Base-by-base conservation (phyloP, 331 rosid species). In the Arachis monticola region DNA sequence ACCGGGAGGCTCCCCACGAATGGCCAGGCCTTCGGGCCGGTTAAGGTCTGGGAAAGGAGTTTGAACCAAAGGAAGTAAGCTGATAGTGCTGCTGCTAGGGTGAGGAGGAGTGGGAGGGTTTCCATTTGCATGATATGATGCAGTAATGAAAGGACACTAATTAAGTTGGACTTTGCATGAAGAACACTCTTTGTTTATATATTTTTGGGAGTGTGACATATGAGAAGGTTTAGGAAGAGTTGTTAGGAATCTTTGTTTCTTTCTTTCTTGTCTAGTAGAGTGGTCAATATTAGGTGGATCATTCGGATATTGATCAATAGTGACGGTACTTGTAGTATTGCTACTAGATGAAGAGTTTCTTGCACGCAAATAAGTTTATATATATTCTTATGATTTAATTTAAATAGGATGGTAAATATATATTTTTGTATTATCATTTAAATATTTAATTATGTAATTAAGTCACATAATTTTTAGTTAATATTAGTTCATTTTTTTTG, bases 11-110 rank as follows among this genome's bases (percentile, higher is more conserved):
- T 93, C 0, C 98, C 98, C 0, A 89, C 74, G 2, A 93, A 0
- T 0, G 98, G 97, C 92, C 92, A 89, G 0, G 83, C 75, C 42
- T 70, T 87, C 0, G 98, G 98, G 32, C 98, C 98, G 30, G 89
- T 85, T 32, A 93, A 88, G 67, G 68, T 88, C 12, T 81, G 74
- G 31, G 88, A 75, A 0, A 89, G 79, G 77, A 85, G 69, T 6
- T 64, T 58, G 77, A 91, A 91, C 98, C 98, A 93, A 0, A 93
- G 78, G 53, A 87, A 69, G 61, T 93, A 93, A 27, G 86, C 80
- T 0, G 81, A 72, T 0, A 79, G 10, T 3, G 76, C 79, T 56
- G 83, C 89, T 40, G 72, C 55, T 6, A 91, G 10, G 31, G 83
- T 7, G 14, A 83, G 48, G 73, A 83, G 22, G 30, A 88, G 67